Evolutionary conservation across 2,329 filamentous ascomycete species (phyloP), one percentile per base, ranked within the genome.

Genomic region (Xylaria sp.): DNA sequence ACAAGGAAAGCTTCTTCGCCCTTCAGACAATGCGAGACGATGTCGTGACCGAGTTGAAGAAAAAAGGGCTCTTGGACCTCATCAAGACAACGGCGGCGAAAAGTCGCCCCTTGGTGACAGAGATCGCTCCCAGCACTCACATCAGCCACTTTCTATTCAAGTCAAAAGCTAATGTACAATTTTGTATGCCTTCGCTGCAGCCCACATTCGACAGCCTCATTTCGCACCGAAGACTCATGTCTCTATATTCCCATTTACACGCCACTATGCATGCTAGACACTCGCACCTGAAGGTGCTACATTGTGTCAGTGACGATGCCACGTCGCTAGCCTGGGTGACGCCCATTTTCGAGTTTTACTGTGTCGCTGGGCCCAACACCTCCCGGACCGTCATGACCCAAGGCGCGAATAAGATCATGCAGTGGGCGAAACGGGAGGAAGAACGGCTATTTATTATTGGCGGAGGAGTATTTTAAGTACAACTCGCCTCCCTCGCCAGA

Each of bases 121-220:
- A 96, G 67, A 90, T 99, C 66, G 87, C 94, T 0, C 92, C 94
- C 0, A 92, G 91, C 28, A 92, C 91, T 18, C 90, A 91, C 36
- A 83, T 98, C 60, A 90, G 91, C 73, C 96, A 99, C 82, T 99
- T 98, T 77, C 82, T 99, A 20, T 99, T 97, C 85, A 99, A 98
- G 80, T 97, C 93, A 18, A 89, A 93, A 67, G 90, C 91, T 23
- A 97, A 99, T 74, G 96, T 99, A 32, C 97, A 99, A 78, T 99
- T 97, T 80, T 91, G 89, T 73, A 97, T 97, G 93, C 92, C 94
- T 1, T 90, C 92, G 0, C 91, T 93, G 68, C 85, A 89, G 10
- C 91, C 93, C 0, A 83, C 90, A 65, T 96, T 96, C 75, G 73
- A 72, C 43, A 73, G 76, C 23, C 78, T 87, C 4, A 82, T 93